Evolutionary conservation across 1,284 basidiomycete genomes (phyloP).

Genomic region (Cerioporus squamosus): DNA sequence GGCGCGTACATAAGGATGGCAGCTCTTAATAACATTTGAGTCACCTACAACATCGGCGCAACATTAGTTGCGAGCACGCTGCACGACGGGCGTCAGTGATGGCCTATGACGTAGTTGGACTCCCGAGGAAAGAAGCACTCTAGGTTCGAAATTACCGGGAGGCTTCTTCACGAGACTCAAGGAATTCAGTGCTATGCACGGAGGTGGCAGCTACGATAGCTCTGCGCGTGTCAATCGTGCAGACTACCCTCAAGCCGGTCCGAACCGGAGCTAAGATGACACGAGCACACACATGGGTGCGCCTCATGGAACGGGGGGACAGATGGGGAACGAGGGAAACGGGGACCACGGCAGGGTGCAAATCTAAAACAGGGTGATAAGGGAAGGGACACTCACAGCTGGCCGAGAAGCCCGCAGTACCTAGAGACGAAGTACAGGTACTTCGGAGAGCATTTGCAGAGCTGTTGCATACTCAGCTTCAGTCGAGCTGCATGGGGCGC

Average conservation of each 20-base stretch:
- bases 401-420: conserved; percentile 15
- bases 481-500: too few relatives aligned
- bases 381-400: conserved; percentile 15
- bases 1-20: neutral
- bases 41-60: conserved; percentile 12
- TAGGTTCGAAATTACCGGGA: conserved; percentile 15
- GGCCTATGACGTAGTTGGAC: neutral
- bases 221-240: too few relatives aligned
- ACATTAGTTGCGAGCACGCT: conserved; percentile 6
- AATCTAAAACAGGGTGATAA: neutral
- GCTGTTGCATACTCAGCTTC: neutral
- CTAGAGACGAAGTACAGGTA: conserved; percentile 22
- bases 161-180: too few relatives aligned
- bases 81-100: neutral
- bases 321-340: neutral
- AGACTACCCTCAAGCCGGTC: too few relatives aligned
- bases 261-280: neutral
- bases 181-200: too few relatives aligned
- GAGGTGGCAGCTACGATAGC: too few relatives aligned
- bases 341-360: neutral
- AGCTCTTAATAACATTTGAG: too few relatives aligned
- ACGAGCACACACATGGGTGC: neutral
- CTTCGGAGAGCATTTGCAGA: conserved; percentile 20
- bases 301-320: too few relatives aligned
- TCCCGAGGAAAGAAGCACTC: neutral